These are phyloP conservation scores for Debaryomyces nepalensis DNA, from an alignment of 1,139 yeast species.

Conservation along the genomic window DNA sequence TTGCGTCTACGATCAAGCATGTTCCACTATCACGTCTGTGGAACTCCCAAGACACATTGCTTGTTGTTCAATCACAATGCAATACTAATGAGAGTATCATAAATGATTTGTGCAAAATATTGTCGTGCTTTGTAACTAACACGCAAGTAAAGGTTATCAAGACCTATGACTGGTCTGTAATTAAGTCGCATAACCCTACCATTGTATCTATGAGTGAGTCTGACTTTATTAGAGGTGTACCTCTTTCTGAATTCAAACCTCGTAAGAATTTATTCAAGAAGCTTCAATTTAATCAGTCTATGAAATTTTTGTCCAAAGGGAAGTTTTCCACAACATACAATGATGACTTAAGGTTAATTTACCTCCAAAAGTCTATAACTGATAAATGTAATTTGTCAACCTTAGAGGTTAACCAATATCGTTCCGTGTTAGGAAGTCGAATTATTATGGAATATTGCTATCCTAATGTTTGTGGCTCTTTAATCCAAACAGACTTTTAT, in stretches of 20 bases:
- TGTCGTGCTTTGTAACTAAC: constrained; percentile 35
- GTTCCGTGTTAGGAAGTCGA: constrained; percentile 54
- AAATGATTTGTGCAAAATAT: constrained; percentile 35
- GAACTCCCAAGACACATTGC: constrained; percentile 42
- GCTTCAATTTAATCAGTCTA: constrained; percentile 23
- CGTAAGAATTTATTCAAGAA: constrained; percentile 20
- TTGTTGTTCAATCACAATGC: constrained; percentile 36
- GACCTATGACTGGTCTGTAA: constrained; percentile 16
- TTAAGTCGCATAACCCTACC: constrained; percentile 26
- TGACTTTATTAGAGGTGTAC: constrained; percentile 16
- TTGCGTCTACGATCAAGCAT: constrained; percentile 65
- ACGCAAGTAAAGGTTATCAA: constrained; percentile 22
- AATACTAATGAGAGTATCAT: constrained; percentile 27
- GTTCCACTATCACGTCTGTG: constrained; percentile 55
- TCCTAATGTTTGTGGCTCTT: constrained; percentile 57
- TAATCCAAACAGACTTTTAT: constrained; percentile 60
- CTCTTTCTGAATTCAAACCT: constrained; percentile 13
- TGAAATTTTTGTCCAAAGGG: constrained; percentile 33
- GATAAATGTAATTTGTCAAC: constrained; percentile 24
- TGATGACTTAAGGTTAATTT: constrained; percentile 43
- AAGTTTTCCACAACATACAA: constrained; percentile 23
- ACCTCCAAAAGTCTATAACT: constrained; percentile 33
- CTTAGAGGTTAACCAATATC: constrained; percentile 42
- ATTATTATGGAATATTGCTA: constrained; percentile 57
- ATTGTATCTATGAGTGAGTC: constrained; percentile 28